A percentile compares a stretch with the other conserved stretches of the same genome.
Evolutionary conservation across 1,284 basidiomycete genomes (phyloP).

Genomic region (Apiotrichum akiyoshidainum): DNA sequence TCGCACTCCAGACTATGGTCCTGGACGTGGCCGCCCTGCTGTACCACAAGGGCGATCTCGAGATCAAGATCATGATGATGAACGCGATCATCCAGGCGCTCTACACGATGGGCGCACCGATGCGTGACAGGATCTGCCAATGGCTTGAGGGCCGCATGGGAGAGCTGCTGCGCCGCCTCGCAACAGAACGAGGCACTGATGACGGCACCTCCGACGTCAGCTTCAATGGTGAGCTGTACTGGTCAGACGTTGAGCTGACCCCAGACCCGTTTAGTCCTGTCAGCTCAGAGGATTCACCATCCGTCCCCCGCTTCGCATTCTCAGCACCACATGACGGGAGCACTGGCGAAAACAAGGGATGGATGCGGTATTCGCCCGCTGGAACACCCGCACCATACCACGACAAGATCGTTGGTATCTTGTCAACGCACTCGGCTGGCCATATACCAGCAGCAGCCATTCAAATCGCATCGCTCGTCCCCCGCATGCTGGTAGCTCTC

Average conservation of each 20-base stretch:
- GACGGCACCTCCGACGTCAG: not conserved
- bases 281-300: not conserved
- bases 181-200: slow-evolving; percentile 19
- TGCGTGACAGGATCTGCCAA: slow-evolving; percentile 53
- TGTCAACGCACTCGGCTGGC: slow-evolving; percentile 24
- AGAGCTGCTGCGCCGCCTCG: slow-evolving; percentile 27
- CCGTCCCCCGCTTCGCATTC: slow-evolving; percentile 22
- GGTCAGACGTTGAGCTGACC: not conserved
- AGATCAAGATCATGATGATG: slow-evolving; percentile 44
- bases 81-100: slow-evolving; percentile 36
- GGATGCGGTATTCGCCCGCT: slow-evolving; percentile 34
- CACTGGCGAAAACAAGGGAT: slow-evolving; percentile 17
- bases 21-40: slow-evolving; percentile 48
- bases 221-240: slow-evolving; percentile 11
- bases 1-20: slow-evolving; percentile 42
- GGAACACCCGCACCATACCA: slow-evolving; percentile 15
- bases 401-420: slow-evolving; percentile 23
- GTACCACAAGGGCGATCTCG: slow-evolving; percentile 49
- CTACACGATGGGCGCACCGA: slow-evolving; percentile 41
- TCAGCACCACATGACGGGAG: slow-evolving; percentile 11
- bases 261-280: slow-evolving; percentile 15
- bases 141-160: slow-evolving; percentile 49
- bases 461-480: slow-evolving; percentile 29
- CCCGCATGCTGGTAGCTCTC: slow-evolving; percentile 32
- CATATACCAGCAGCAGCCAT: slow-evolving; percentile 15